These are phyloP conservation scores for Phlegmacium glaucopus DNA, from an alignment of 768 basidiomycete genomes.

Conservation along the genomic window DNA sequence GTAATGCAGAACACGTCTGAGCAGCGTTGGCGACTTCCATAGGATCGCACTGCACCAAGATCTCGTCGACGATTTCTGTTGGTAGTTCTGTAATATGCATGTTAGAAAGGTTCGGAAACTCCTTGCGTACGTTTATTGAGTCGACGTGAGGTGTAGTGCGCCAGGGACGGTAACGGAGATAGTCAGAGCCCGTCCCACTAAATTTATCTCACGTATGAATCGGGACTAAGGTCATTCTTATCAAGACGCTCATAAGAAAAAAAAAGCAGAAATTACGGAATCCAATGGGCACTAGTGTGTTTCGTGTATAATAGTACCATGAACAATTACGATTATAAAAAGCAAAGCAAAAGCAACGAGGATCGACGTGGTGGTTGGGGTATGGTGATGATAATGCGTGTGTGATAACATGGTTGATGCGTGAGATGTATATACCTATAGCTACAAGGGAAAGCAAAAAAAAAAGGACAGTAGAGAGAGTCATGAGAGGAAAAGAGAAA, in stretches of 20 bases:
- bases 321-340: conserved; percentile 9
- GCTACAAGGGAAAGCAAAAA: conserved; percentile 27
- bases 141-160: too few relatives aligned
- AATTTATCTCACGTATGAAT: too few relatives aligned
- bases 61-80: conserved; percentile 55
- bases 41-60: conserved; percentile 58
- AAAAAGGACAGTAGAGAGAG: conserved; percentile 11
- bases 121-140: too few relatives aligned
- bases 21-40: conserved; percentile 52
- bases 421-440: conserved; percentile 28
- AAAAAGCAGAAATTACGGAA: neutral
- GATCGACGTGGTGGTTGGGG: neutral
- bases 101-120: too few relatives aligned
- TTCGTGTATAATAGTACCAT: conserved; percentile 14
- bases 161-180: too few relatives aligned
- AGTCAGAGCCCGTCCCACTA: too few relatives aligned
- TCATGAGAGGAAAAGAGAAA: conserved; percentile 2
- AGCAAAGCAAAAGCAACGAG: neutral
- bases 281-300: conserved; percentile 13
- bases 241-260: neutral
- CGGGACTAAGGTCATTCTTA: neutral
- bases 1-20: conserved; percentile 42
- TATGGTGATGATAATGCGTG: conserved; percentile 4
- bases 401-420: conserved; percentile 5
- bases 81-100: conserved; percentile 42